Base-by-base conservation (phyloP, 2,329 filamentous ascomycete species). In the Xenoacremonium recifei region DNA sequence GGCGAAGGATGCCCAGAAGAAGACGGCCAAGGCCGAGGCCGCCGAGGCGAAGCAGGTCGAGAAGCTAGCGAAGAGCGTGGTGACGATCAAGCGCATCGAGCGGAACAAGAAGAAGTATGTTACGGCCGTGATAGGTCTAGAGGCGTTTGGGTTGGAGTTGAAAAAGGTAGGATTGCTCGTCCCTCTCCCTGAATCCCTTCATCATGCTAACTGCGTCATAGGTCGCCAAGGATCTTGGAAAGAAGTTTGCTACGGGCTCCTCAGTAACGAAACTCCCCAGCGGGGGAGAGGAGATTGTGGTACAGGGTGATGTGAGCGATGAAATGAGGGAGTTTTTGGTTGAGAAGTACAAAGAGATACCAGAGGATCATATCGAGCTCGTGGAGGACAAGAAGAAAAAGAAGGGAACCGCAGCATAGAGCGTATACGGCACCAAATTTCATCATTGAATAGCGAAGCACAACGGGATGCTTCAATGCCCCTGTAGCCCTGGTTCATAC, bases 81-180 rank as follows among this genome's bases (percentile, higher is more conserved):
- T 99, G 40, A 84, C 82, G 43, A 96, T 99, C 71, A 96, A 96
- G 79, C 88, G 93, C 19, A 93, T 99, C 57, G 93, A 97, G 76
- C 84, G 93, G 50, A 97, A 96, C 70, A 99, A 99, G 78, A 83
- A 93, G 61, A 99, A 99, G 73, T 95, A 84, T 64, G 91, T 99
- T 40, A 99, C 93, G 1, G 85, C 91, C 13, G 84, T 99, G n/a
- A 82, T 82, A 6, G 93, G 93, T 0, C 75, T 99, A 16, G 93
- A 99, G 66, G 83, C 85, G 0, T 95, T 96, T 60, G 89, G 89
- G 1, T 68, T 97, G 31, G 92, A 97, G 42, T 77, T 96, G 60
- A 99, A 99, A 70, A 97, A 96, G 73, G 78, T 72, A 42, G 21
- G 51, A 19, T 6, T n/a, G 15, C 7, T 18, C 13, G 38, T 21